Conservation (phyloP, 345 rosid genomes). For the Aquilaria yunnanensis region DNA sequence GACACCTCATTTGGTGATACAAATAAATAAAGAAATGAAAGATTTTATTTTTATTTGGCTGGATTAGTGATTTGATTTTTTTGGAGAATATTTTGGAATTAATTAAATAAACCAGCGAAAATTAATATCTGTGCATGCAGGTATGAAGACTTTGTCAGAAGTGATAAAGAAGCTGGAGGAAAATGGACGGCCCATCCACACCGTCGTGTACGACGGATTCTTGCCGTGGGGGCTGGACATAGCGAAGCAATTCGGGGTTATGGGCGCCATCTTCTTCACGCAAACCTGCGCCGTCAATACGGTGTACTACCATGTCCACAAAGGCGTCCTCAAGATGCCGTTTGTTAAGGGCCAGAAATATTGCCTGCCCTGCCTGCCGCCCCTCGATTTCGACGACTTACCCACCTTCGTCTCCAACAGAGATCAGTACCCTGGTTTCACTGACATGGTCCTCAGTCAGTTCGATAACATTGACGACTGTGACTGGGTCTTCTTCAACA, state of each 20-base stretch:
- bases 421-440: neutral
- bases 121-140: neutral
- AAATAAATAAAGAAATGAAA: too few species aligned
- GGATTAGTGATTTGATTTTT: too few species aligned
- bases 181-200: neutral
- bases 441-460: neutral
- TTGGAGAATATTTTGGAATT: too few species aligned
- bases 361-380: constrained; percentile 1
- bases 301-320: constrained; percentile 6
- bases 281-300: constrained; percentile 6
- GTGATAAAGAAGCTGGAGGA: neutral
- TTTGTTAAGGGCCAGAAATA: neutral
- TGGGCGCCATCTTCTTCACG: neutral
- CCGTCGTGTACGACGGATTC: neutral
- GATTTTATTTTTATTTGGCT: too few species aligned
- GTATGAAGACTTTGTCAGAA: neutral
- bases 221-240: constrained; percentile 4
- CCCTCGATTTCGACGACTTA: neutral
- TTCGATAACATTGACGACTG: constrained; percentile 1
- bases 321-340: constrained; percentile 2
- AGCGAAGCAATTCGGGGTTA: constrained; percentile 4
- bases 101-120: too few species aligned
- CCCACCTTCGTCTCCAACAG: neutral
- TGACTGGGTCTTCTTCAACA: constrained; percentile 5
- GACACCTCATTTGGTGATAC: too few species aligned